Evolutionary conservation across 371 early-diverging fungal genomes (phyloP).

Genomic region (Basidiobolus meristosporus): DNA sequence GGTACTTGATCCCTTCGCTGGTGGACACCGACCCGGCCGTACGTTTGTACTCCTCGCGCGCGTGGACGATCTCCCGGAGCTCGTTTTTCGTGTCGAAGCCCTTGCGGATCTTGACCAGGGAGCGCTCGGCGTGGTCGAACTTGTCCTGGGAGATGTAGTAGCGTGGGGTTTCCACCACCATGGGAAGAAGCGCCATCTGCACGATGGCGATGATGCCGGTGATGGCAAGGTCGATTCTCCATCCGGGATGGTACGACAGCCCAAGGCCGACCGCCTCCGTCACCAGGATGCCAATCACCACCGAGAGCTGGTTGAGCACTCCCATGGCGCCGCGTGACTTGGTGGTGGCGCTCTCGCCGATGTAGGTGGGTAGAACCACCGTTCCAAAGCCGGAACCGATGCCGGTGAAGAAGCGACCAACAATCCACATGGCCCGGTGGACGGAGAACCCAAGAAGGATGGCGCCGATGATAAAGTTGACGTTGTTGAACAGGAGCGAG

Average conservation of each 20-base stretch:
- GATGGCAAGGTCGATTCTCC: constrained; percentile 39
- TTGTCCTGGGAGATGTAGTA: constrained; percentile 45
- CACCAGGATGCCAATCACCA: constrained; percentile 56
- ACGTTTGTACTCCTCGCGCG: too few species aligned
- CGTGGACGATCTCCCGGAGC: constrained; percentile 27
- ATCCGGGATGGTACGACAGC: constrained; percentile 30
- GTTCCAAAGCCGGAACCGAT: constrained; percentile 68
- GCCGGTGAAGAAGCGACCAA: constrained; percentile 72
- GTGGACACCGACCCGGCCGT: not conserved
- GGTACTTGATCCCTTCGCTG: too few species aligned
- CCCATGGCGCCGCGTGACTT: constrained; percentile 47
- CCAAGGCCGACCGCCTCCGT: constrained; percentile 36
- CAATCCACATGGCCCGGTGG: constrained; percentile 32
- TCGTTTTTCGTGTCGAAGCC: constrained; percentile 22
- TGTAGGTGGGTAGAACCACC: constrained; percentile 57
- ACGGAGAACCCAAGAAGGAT: constrained; percentile 31
- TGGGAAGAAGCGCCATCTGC: constrained; percentile 42
- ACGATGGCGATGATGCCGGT: constrained; percentile 38
- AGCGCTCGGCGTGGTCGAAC: constrained; percentile 34
- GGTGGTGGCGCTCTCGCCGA: constrained; percentile 63
- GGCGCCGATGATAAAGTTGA: constrained; percentile 40
- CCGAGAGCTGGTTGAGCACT: constrained; percentile 53
- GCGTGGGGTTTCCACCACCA: constrained; percentile 70
- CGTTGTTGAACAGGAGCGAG: constrained; percentile 37
- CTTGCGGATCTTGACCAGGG: constrained; percentile 47